Base-by-base conservation (phyloP, 345 rosid genomes). In the Salix exigua region DNA sequence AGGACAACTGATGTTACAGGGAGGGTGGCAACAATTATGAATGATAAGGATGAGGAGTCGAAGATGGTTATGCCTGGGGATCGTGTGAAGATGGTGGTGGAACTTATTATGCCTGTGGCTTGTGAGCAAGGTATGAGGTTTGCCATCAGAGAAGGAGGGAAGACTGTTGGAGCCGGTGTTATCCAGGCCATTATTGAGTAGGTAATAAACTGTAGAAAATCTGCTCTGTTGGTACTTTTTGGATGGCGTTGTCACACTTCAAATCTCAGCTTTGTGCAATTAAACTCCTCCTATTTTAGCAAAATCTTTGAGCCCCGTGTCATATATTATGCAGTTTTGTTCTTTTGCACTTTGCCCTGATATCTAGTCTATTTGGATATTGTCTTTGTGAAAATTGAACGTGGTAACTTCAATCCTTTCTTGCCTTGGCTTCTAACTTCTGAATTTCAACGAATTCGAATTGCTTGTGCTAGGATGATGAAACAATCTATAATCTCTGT, bases 51-150 rank as follows among this genome's bases (percentile, higher is more conserved):
- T 30, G 99, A 94, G 84, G 97, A 94, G 80, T 92, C 97, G 25
- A 96, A 91, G 87, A 92, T 96, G 98, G 97, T 96, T 81, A 92
- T 96, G 98, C 98, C 99, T 0, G 97, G 96, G 62, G 99, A 96
- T 79, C 87, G 92, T 65, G 97, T 96, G 16, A 94, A 91, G 91
- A 91, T 92, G 85, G 87, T 89, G 48, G 95, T 96, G 40, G 98
- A 94, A 84, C 97, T 96, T 60, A 91, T 91, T 73, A 79, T 92
- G 88, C 98, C 97, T 0, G 95, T 94, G 70, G 97, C 97, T 84
- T 94, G 94, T 83, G 95, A 94, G 76, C 94, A 87, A 85, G 97
- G 99, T 11, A 93, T 91, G 98, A 85, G 97, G 86, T 92, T 96
- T 88, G 98, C 99, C 38, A 92, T 96, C 76, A 84, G 97, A 83